Evolutionary conservation across 371 early-diverging fungal genomes (phyloP), one percentile per base, ranked within the genome.

Genomic region (Chytridiales sp.): DNA sequence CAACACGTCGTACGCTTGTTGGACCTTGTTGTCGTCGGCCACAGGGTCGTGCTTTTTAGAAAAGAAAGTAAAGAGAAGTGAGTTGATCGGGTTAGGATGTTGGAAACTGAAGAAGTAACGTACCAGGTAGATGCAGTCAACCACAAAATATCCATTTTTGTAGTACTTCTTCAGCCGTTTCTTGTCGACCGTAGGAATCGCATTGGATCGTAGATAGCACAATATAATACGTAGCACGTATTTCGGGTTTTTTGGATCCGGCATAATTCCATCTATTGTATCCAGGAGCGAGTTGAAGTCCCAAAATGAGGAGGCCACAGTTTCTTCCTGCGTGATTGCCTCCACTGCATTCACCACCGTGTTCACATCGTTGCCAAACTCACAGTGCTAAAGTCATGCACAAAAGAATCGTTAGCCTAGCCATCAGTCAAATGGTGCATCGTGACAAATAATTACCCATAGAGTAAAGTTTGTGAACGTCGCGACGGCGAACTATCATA

Each of bases 1-100:
- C 39, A 77, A 35, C 1, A 64, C 34, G 53, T 76, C 76, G 41
- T 69, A 75, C 17, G 75, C 64, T 9, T 68, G 44, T 70, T 79
- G 66, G 17, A 68, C 60, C 21, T 34, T 62, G 32, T 69, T 53
- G 2, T 61, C 47, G 26, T 66, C 62, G 5, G 32, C 17, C 4
- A 63, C 59, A 36, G 70, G 67, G 34, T 73, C 73, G 62, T 79
- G 79, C 39, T 61, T 6, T 17, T 27, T 17, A 36, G 24, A 19
- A 22, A 43, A n/a, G n/a, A n/a, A n/a, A n/a, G n/a, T n/a, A n/a
- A n/a, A n/a, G n/a, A 11, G 53, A 5, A 35, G 32, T 19, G 22
- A 35, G 21, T 0, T 21, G 19, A 21, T 44, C 21, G 44, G 6
- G 19, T 11, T 44, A n/a, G 11, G 24, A 11, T 44, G 19, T 5